A percentile compares a stretch with the other conserved stretches of the same genome.
Evolutionary conservation across 139 green algal genomes (phyloP).

Genomic region (Eudorina sp.): DNA sequence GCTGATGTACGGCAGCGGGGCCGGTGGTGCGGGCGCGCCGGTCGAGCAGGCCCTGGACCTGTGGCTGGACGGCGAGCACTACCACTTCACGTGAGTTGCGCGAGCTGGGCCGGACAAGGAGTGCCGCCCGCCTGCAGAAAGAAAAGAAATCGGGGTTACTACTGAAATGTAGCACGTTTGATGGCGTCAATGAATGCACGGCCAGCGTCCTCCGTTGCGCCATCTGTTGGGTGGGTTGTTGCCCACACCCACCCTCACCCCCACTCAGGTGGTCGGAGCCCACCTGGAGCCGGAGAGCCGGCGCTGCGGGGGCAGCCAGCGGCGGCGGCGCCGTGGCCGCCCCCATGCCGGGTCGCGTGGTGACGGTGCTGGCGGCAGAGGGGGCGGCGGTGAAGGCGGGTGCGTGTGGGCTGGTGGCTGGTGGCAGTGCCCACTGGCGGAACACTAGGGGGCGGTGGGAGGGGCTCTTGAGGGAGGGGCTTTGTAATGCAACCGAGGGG

Average conservation of each 20-base stretch:
- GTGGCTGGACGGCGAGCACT: conserved; percentile 67
- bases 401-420: background rate
- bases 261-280: conserved; percentile 61
- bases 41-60: conserved; percentile 69
- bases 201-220: background rate
- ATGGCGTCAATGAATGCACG: background rate
- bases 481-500: too few relatives aligned
- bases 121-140: background rate
- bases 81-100: conserved; percentile 74
- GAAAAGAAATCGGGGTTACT: background rate
- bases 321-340: conserved; percentile 60
- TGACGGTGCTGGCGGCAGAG: conserved; percentile 66
- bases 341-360: conserved; percentile 83
- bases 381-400: conserved; percentile 10
- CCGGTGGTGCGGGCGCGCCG: background rate
- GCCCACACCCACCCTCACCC: too few relatives aligned
- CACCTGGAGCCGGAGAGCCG: conserved; percentile 53
- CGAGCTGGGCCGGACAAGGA: background rate
- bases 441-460: too few relatives aligned
- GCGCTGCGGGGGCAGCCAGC: conserved; percentile 22
- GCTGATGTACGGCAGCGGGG: conserved; percentile 39
- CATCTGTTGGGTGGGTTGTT: background rate
- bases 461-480: too few relatives aligned
- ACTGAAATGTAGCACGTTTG: background rate
- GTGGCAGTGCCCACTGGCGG: too few relatives aligned